These are phyloP conservation scores for Centrapalus pauciflorus DNA, from an alignment of 129 eudicot genomes.

Conservation along the genomic window DNA sequence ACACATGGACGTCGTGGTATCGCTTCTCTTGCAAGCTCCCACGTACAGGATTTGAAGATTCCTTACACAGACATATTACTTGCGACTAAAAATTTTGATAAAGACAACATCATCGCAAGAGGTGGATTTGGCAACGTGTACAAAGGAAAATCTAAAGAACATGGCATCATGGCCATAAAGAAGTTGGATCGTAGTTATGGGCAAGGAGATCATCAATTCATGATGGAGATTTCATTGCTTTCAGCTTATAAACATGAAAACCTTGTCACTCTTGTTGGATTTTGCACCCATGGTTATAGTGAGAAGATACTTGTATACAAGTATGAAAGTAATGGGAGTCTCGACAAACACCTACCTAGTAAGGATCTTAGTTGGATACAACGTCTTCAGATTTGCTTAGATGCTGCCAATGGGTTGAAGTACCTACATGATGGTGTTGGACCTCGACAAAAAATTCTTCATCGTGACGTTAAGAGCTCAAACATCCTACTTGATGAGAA, in stretches of 20 bases:
- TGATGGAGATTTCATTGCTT: constrained; percentile 17
- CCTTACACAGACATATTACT: constrained; percentile 23
- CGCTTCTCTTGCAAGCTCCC: not conserved
- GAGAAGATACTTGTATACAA: constrained; percentile 11
- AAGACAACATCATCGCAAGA: not conserved
- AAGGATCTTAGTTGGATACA: constrained; percentile 12
- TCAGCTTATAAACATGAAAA: constrained; percentile 11
- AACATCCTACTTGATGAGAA: constrained; percentile 13
- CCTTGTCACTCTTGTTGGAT: constrained; percentile 17
- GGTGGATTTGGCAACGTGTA: constrained; percentile 33
- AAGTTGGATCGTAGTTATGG: not conserved
- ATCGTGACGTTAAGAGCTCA: constrained; percentile 13
- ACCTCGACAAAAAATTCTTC: not conserved
- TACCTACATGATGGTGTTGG: constrained; percentile 11
- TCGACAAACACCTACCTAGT: not conserved
- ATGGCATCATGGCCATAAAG: constrained; percentile 9
- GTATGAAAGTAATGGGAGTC: constrained; percentile 8
- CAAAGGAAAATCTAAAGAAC: constrained; percentile 8
- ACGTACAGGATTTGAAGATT: constrained; percentile 8
- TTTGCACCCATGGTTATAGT: not conserved
- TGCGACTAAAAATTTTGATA: constrained; percentile 27
- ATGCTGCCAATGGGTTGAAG: constrained; percentile 9
- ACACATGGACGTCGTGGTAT: not conserved
- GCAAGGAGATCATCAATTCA: constrained; percentile 13
- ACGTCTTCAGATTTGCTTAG: constrained; percentile 10